These are phyloP conservation scores for Bromus sterilis DNA, from an alignment of 176 grass and related monocot genomes.

Conservation along the genomic window DNA sequence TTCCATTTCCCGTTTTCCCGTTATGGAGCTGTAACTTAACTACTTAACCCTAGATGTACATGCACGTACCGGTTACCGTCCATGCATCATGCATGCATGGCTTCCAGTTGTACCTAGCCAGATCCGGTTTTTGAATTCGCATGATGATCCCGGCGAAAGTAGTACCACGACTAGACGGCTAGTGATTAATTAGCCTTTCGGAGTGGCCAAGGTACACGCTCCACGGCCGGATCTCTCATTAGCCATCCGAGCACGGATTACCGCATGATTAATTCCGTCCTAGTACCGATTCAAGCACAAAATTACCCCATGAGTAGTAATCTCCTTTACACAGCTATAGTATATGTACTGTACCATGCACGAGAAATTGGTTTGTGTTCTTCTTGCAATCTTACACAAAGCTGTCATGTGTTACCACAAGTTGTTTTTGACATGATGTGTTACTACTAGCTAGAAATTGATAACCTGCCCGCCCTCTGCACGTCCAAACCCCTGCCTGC, in stretches of 20 bases:
- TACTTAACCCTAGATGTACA: too few relatives aligned
- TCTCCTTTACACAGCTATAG: neutral
- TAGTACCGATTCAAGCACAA: neutral
- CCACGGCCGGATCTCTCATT: neutral
- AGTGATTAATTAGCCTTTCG: neutral
- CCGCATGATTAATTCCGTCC: neutral
- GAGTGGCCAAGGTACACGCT: neutral
- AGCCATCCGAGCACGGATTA: too few relatives aligned
- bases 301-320: neutral
- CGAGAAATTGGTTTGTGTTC: neutral
- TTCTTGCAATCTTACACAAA: neutral
- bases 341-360: neutral
- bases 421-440: too few relatives aligned
- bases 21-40: neutral
- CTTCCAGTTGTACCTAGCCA: neutral
- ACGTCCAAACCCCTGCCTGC: too few relatives aligned
- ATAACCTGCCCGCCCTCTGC: too few relatives aligned
- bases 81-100: too few relatives aligned
- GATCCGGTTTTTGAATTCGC: neutral
- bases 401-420: neutral
- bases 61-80: too few relatives aligned
- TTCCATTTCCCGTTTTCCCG: neutral
- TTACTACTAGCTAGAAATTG: too few relatives aligned
- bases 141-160: neutral
- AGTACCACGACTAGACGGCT: neutral